phyloP scores from a whole-genome alignment of 2,329 filamentous ascomycete species.

The Cordyceps javanica region DNA sequence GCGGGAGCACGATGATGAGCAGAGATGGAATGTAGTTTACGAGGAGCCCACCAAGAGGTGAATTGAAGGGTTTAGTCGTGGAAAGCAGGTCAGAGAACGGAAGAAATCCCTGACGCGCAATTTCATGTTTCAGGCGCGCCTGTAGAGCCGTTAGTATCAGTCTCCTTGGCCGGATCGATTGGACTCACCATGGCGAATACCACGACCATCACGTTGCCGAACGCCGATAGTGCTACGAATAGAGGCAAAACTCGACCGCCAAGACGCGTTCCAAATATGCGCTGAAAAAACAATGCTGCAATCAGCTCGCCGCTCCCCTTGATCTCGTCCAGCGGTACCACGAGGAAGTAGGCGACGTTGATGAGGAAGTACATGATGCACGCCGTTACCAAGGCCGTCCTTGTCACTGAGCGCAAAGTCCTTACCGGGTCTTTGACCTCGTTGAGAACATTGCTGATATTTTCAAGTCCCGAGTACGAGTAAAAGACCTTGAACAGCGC shows the following conservation, averaged over 20 bases:
- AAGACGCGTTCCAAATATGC: constrained; percentile 52
- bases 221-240: constrained; percentile 60
- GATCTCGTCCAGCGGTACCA: constrained; percentile 62
- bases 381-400: constrained; percentile 54
- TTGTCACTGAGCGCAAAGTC: constrained; percentile 57
- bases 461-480: constrained; percentile 60
- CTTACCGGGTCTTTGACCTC: constrained; percentile 63
- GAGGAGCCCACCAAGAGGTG: constrained; percentile 61
- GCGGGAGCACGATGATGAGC: constrained; percentile 59
- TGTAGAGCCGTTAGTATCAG: constrained; percentile 24
- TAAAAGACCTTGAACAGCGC: constrained; percentile 64
- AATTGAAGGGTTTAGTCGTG: constrained; percentile 59
- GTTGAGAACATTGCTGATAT: constrained; percentile 64
- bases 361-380: constrained; percentile 61
- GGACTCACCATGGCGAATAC: constrained; percentile 57
- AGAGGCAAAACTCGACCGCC: constrained; percentile 55
- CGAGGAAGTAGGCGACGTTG: constrained; percentile 57
- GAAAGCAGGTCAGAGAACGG: constrained; percentile 56
- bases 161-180: too few relatives aligned
- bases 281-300: constrained; percentile 61
- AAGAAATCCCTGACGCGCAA: constrained; percentile 64
- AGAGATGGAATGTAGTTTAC: constrained; percentile 64
- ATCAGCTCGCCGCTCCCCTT: constrained; percentile 61
- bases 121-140: constrained; percentile 66
- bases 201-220: constrained; percentile 68